Conservation (phyloP, 75 land plant genomes). For the Sequoiadendron giganteum region DNA sequence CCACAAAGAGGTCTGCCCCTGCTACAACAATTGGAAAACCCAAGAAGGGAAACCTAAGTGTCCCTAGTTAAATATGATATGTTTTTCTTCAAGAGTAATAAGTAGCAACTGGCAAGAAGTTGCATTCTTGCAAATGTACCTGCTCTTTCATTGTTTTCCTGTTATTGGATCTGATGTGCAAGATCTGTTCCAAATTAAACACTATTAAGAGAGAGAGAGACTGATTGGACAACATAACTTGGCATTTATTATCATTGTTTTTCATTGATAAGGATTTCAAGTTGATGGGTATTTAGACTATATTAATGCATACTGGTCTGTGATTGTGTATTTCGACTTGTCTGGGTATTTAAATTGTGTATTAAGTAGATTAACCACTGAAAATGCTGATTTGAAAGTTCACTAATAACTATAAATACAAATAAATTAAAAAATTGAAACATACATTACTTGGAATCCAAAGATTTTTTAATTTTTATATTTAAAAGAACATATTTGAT, state of each 20-base stretch:
- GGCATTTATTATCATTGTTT: background rate
- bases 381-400: too few species aligned
- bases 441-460: too few species aligned
- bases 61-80: conserved; percentile 12
- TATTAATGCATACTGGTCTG: too few species aligned
- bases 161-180: background rate
- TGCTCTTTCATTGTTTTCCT: background rate
- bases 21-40: conserved; percentile 38
- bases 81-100: background rate
- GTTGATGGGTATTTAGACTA: background rate
- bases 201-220: background rate
- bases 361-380: too few species aligned
- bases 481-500: too few species aligned
- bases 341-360: too few species aligned
- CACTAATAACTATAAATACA: too few species aligned
- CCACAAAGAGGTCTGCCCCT: conserved; percentile 37
- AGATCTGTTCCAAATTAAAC: background rate
- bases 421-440: too few species aligned
- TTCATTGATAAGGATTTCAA: background rate
- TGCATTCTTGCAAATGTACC: background rate
- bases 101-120: background rate
- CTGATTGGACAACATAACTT: background rate
- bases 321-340: too few species aligned
- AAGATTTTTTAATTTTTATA: too few species aligned
- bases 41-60: conserved; percentile 29